Base-by-base conservation (phyloP, 2,329 filamentous ascomycete species). In the Reticulascus tulasneorum region DNA sequence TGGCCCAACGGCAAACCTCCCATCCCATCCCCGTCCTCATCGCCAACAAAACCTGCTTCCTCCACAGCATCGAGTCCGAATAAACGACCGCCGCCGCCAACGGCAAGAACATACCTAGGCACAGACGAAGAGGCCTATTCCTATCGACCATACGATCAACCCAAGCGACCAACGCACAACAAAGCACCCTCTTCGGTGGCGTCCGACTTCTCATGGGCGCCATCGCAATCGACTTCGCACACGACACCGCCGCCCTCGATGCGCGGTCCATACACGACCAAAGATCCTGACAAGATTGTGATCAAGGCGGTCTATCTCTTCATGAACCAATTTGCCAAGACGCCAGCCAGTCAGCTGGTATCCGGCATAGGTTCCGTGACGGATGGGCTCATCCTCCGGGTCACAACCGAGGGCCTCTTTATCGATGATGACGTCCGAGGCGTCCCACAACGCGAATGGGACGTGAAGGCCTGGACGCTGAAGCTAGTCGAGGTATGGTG, bases 401-500 rank as follows among this genome's bases (percentile, higher is more conserved):
- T 97, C 54, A 91, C 87, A 9, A 94, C 88, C 2, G 91, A 95
- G 59, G 93, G 93, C 13, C 74, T 97, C 35, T 97, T 97, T 64
- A 93, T 98, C 55, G 93, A 98, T 58, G 93, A 98, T 59, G 93
- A 97, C 59, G 78, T 96, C 34, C 82, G 90, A 28, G 81, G 82
- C 44, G 87, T 96, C 12, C 82, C 87, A n/a, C 89, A 97, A 63
- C 81, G 93, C 41, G 93, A 98, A 65, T 98, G 93, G 93, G 93
- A 98, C 59, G 81, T 97, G 55, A 97, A 97, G 63, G 90, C 91
- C 18, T 97, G 93, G 93, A 95, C 89, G 27, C 77, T 98, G 64
- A 96, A 94, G 66, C 69, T 84, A 47, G 80, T 94, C 61, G 93
- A 97, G 75, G 82, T 93, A 69, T 87, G 84, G 79, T 89, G 83